Conservation (phyloP, 176 grass and related monocot species). For the Phoenix dactylifera region DNA sequence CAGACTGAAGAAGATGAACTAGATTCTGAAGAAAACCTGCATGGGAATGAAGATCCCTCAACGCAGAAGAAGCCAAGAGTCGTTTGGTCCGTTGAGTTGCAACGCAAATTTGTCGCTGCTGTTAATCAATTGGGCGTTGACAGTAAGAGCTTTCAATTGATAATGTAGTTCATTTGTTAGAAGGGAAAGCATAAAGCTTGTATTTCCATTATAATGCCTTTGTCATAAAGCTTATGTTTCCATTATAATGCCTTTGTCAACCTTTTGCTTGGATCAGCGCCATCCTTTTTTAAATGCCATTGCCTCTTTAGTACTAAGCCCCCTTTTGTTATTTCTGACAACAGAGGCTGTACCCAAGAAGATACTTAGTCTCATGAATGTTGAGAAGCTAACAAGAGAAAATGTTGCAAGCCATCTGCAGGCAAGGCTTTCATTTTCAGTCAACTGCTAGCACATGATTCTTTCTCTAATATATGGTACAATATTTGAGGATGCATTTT, state of each 20-base stretch:
- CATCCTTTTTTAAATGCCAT: not conserved
- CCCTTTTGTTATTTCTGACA: conserved; percentile 3
- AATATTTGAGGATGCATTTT: too few species aligned
- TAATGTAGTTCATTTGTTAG: not conserved
- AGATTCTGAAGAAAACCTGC: conserved; percentile 13
- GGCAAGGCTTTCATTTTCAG: conserved; percentile 23
- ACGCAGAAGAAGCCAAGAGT: conserved; percentile 37
- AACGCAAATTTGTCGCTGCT: conserved; percentile 40
- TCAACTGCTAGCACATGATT: not conserved
- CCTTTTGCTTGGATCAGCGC: too few species aligned
- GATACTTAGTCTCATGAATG: conserved; percentile 65
- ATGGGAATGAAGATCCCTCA: not conserved
- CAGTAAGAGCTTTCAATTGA: conserved; percentile 29
- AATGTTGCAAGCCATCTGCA: conserved; percentile 66
- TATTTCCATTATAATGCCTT: too few species aligned
- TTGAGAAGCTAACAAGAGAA: conserved; percentile 42
- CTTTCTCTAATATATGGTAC: too few species aligned
- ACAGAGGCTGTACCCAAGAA: conserved; percentile 57
- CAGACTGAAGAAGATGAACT: conserved; percentile 9
- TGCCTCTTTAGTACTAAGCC: not conserved
- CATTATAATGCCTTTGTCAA: too few species aligned
- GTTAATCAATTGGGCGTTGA: conserved; percentile 40
- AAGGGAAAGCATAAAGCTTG: too few species aligned
- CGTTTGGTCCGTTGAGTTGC: conserved; percentile 36
- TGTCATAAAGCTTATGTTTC: too few species aligned